Evolutionary conservation across 768 basidiomycete species (phyloP).

Genomic region (Phaeotremella fagi): DNA sequence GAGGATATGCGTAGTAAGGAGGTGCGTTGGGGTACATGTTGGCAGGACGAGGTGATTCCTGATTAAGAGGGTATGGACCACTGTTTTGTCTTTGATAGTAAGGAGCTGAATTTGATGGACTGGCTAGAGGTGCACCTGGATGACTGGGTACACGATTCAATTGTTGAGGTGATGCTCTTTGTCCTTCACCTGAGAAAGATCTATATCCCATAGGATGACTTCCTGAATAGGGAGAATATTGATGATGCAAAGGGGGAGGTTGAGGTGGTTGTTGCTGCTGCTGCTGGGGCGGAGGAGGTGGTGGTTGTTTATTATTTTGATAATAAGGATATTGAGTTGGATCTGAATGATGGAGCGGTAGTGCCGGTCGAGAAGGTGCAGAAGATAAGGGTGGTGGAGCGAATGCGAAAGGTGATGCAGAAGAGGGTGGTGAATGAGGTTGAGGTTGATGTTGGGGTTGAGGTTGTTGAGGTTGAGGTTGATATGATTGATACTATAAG

Average conservation of each 20-base stretch:
- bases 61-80: conserved; percentile 11
- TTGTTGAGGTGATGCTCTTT: conserved; percentile 6
- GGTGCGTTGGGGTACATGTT: conserved; percentile 12
- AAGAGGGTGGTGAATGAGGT: conserved; percentile 22
- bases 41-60: conserved; percentile 11
- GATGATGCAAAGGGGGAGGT: conserved; percentile 12
- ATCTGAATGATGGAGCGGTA: conserved; percentile 23
- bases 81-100: conserved; percentile 5
- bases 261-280: conserved; percentile 14
- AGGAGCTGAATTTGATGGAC: background rate
- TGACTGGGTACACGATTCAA: conserved; percentile 21
- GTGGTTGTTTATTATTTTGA: conserved; percentile 8
- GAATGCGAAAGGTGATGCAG: conserved; percentile 42
- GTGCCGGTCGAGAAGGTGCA: conserved; percentile 16
- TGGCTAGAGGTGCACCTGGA: background rate
- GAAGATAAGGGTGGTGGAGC: conserved; percentile 38
- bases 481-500: background rate
- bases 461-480: too few species aligned
- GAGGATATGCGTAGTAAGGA: conserved; percentile 12
- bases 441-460: too few species aligned
- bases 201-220: conserved; percentile 28
- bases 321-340: conserved; percentile 18
- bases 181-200: conserved; percentile 30
- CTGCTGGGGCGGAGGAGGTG: conserved; percentile 15
- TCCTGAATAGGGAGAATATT: conserved; percentile 12